Evolutionary conservation across 1,139 yeast genomes (phyloP).

Genomic region (Protomyces arabidopsidicola): DNA sequence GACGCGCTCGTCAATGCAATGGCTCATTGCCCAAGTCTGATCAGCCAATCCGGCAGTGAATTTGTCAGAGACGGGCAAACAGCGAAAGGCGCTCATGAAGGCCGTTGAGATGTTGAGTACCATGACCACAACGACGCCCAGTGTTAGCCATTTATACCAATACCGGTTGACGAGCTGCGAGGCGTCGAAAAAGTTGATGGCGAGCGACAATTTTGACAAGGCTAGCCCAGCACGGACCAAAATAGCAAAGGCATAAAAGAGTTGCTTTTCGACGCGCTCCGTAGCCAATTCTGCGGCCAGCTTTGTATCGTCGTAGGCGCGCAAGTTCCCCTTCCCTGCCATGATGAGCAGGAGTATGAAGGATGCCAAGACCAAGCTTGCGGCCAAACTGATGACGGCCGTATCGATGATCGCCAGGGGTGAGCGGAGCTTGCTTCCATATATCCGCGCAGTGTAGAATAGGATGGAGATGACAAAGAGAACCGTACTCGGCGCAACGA

Average conservation of each 20-base stretch:
- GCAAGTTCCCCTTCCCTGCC: neutral
- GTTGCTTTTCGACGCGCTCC: neutral
- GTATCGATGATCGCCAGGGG: neutral
- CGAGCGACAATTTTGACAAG: neutral
- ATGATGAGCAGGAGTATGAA: neutral
- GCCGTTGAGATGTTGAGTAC: neutral
- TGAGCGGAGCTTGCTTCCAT: neutral
- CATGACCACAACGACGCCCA: neutral
- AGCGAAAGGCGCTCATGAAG: neutral
- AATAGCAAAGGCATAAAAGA: neutral
- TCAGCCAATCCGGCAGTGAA: neutral
- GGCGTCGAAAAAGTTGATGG: neutral
- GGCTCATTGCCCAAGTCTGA: neutral
- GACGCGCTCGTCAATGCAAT: neutral
- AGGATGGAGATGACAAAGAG: neutral
- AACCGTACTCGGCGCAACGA: neutral
- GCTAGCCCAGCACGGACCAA: neutral
- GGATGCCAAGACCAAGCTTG: neutral
- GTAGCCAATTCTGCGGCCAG: neutral
- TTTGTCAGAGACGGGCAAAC: neutral
- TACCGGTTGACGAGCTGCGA: neutral
- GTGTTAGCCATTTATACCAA: neutral
- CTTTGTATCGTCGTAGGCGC: neutral
- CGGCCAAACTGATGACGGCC: neutral
- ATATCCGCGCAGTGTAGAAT: neutral